Evolutionary conservation across 2,329 filamentous ascomycete genomes (phyloP).

Genomic region (Myrmaecium sp.): DNA sequence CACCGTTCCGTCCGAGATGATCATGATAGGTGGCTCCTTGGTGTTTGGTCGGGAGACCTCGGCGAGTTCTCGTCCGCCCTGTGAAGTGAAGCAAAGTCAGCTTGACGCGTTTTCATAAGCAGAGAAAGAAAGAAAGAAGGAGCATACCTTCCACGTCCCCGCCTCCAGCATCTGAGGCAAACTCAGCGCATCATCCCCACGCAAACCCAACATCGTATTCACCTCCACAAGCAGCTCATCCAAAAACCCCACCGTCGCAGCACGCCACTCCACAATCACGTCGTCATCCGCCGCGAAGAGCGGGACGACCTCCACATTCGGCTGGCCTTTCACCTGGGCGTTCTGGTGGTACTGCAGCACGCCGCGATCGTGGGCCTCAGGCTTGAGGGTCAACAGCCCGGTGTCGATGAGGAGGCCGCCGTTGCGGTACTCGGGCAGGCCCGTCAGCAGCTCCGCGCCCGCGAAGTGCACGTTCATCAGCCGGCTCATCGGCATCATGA

Average conservation of each 20-base stretch:
- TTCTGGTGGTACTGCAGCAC: slow-evolving; percentile 53
- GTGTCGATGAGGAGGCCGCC: slow-evolving; percentile 78
- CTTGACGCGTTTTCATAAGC: slow-evolving; percentile 2
- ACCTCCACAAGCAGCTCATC: slow-evolving; percentile 55
- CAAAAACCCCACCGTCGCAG: slow-evolving; percentile 56
- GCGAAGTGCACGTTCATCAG: slow-evolving; percentile 67
- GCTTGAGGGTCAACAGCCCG: slow-evolving; percentile 62
- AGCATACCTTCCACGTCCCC: slow-evolving; percentile 89
- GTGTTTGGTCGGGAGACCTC: slow-evolving; percentile 92
- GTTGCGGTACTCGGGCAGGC: slow-evolving; percentile 82
- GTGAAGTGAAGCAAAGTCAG: slow-evolving; percentile 15
- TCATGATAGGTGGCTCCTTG: slow-evolving; percentile 90
- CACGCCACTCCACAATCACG: slow-evolving; percentile 66
- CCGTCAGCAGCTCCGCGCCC: slow-evolving; percentile 70
- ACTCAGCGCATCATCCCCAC: slow-evolving; percentile 51
- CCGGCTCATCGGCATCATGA: slow-evolving; percentile 80
- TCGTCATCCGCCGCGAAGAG: slow-evolving; percentile 59
- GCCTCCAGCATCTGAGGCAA: slow-evolving; percentile 86
- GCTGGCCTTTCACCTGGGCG: slow-evolving; percentile 53
- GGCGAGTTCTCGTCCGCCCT: slow-evolving; percentile 88
- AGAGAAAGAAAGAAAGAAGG: slow-evolving; percentile 1
- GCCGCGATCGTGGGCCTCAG: slow-evolving; percentile 51
- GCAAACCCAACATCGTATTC: slow-evolving; percentile 49
- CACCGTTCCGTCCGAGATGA: slow-evolving; percentile 88
- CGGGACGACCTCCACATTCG: slow-evolving; percentile 56